Evolutionary conservation across 2,329 filamentous ascomycete genomes (phyloP).

Genomic region (Knufia fluminis): DNA sequence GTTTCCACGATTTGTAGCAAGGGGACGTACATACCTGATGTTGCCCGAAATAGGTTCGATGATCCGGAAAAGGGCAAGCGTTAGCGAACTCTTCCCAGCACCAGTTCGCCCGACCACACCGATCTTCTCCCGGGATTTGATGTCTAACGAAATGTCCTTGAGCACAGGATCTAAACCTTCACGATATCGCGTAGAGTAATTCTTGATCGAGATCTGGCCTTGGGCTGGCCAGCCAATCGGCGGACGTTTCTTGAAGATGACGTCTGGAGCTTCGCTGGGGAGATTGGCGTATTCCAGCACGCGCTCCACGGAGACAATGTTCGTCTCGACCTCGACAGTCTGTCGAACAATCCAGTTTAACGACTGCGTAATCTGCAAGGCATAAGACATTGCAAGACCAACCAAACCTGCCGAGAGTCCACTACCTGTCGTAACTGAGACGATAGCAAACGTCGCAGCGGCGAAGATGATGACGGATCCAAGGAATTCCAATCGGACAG

Average conservation of each 20-base stretch:
- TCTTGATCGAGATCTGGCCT: conserved; percentile 80
- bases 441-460: conserved; percentile 71
- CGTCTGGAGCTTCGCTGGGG: conserved; percentile 88
- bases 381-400: conserved; percentile 93
- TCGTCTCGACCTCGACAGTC: conserved; percentile 99
- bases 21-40: conserved; percentile 45
- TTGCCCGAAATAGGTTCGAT: conserved; percentile 77
- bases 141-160: conserved; percentile 82
- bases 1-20: background rate
- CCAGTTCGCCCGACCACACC: conserved; percentile 94
- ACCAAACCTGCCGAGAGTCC: conserved; percentile 63
- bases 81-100: conserved; percentile 90
- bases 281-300: conserved; percentile 90
- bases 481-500: conserved; percentile 88
- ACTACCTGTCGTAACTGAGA: conserved; percentile 63
- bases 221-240: conserved; percentile 84
- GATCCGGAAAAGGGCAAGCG: conserved; percentile 85
- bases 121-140: conserved; percentile 96
- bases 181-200: conserved; percentile 90
- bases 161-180: conserved; percentile 82
- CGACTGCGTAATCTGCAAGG: conserved; percentile 90
- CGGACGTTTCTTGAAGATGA: conserved; percentile 78
- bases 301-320: conserved; percentile 96
- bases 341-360: conserved; percentile 99
- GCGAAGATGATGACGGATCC: conserved; percentile 87